Evolutionary conservation across 495 filamentous ascomycete genomes (phyloP).

Genomic region (Tuber melanosporum): DNA sequence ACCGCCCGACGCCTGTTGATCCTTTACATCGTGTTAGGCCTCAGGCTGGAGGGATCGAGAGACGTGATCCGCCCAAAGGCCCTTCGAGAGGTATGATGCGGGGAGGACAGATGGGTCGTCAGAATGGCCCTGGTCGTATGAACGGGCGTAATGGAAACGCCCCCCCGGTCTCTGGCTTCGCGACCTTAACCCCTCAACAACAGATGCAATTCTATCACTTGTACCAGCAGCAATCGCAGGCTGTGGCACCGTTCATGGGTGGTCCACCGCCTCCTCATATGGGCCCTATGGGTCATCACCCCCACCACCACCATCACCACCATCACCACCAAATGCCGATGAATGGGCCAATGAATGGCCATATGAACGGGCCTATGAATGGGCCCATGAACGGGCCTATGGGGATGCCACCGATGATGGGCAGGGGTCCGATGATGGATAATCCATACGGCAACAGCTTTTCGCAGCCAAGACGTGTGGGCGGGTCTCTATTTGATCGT

Average conservation of each 20-base stretch:
- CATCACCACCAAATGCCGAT: conserved; percentile 24
- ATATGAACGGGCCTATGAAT: conserved; percentile 30
- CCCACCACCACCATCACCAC: not conserved
- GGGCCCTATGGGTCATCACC: conserved; percentile 21
- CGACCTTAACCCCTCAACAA: conserved; percentile 55
- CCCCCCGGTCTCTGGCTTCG: conserved; percentile 19
- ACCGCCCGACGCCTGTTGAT: conserved; percentile 59
- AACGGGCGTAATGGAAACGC: conserved; percentile 32
- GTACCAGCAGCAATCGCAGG: conserved; percentile 80
- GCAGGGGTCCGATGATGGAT: conserved; percentile 38
- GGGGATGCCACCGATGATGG: conserved; percentile 30
- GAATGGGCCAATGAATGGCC: conserved; percentile 29
- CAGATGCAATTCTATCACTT: conserved; percentile 76
- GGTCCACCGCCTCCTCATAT: conserved; percentile 31
- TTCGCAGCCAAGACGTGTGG: conserved; percentile 35
- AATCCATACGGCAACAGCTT: conserved; percentile 40
- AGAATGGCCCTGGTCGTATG: conserved; percentile 44
- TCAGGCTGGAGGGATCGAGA: conserved; percentile 65
- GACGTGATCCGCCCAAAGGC: conserved; percentile 66
- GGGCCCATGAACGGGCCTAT: conserved; percentile 17
- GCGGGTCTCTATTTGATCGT: conserved; percentile 68
- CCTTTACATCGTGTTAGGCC: conserved; percentile 74
- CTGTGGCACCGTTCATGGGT: conserved; percentile 64
- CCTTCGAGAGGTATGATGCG: conserved; percentile 48
- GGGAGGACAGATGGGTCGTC: conserved; percentile 45